phyloP scores from a whole-genome alignment of 768 basidiomycete genomes.

The Sporobolomyces phaffii region DNA sequence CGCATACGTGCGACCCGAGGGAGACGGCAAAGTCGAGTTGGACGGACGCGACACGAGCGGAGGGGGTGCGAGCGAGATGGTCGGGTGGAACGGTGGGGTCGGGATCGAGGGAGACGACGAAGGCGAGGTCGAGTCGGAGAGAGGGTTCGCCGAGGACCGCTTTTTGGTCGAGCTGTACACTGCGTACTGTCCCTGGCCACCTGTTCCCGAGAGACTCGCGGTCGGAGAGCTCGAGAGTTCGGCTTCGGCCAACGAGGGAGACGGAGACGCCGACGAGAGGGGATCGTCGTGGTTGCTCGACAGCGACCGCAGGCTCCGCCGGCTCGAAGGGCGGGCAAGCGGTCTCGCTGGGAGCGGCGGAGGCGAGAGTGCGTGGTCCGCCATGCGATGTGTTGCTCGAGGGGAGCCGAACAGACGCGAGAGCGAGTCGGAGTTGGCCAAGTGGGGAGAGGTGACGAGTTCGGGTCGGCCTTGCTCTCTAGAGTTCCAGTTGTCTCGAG shows the following conservation, averaged over 20 bases:
- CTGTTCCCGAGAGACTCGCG: background rate
- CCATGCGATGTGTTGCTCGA: background rate
- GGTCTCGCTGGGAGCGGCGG: conserved; percentile 10
- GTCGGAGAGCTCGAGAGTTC: background rate
- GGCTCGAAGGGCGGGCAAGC: background rate
- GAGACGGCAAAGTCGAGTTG: conserved; percentile 22
- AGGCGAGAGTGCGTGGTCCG: background rate
- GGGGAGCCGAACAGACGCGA: no score
- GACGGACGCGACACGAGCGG: conserved; percentile 32
- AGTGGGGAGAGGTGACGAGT: background rate
- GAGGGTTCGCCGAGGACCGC: background rate
- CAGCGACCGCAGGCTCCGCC: background rate
- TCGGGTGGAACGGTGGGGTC: conserved; percentile 21
- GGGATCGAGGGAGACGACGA: conserved; percentile 2
- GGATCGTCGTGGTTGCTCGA: conserved; percentile 10
- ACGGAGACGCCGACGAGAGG: no score
- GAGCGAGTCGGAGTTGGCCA: background rate
- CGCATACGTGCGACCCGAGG: conserved; percentile 1
- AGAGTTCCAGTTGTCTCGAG: no score
- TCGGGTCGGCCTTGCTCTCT: no score
- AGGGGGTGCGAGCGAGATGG: conserved; percentile 13
- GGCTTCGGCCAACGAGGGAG: background rate
- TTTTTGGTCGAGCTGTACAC: background rate
- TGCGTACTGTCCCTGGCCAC: background rate
- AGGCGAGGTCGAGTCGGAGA: background rate